phyloP scores from a whole-genome alignment of 2,329 filamentous ascomycete species.

The Zasmidium cellare region DNA sequence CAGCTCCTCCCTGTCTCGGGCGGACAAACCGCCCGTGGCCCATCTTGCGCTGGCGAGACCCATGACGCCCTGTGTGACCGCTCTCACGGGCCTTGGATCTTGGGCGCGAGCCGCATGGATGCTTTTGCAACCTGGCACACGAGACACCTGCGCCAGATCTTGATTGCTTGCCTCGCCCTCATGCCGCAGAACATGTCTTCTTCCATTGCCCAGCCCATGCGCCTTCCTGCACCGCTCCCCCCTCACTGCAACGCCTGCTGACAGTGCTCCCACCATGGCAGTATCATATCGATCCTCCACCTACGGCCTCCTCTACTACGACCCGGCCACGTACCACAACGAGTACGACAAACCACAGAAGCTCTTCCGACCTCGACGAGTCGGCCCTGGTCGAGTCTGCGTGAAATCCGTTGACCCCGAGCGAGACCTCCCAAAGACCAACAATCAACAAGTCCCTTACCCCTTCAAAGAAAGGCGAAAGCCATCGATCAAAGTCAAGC shows the following conservation, averaged over 20 bases:
- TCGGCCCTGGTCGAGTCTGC: constrained; percentile 59
- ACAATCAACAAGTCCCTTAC: constrained; percentile 12
- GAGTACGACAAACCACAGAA: constrained; percentile 21
- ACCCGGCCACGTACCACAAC: constrained; percentile 22
- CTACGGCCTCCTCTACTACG: constrained; percentile 26
- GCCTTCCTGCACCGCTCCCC: constrained; percentile 3
- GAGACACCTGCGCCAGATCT: constrained; percentile 5
- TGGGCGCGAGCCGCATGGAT: constrained; percentile 19
- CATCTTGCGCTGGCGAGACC: constrained; percentile 17
- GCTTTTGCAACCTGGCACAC: constrained; percentile 19
- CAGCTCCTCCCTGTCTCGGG: constrained; percentile 25
- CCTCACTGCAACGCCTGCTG: constrained; percentile 6
- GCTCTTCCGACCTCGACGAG: constrained; percentile 53
- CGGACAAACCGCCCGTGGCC: constrained; percentile 16
- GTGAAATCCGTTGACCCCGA: constrained; percentile 54
- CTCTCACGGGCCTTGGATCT: constrained; percentile 19
- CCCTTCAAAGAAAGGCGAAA: constrained; percentile 14
- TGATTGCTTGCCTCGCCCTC: background rate
- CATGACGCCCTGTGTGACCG: constrained; percentile 22
- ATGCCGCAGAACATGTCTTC: constrained; percentile 12
- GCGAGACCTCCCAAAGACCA: constrained; percentile 34
- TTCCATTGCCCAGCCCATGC: background rate
- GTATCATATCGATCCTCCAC: constrained; percentile 25
- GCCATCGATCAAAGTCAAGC: constrained; percentile 37
- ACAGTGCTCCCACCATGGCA: constrained; percentile 22